Conservation (phyloP, 768 basidiomycete species). For the Russula sp. region DNA sequence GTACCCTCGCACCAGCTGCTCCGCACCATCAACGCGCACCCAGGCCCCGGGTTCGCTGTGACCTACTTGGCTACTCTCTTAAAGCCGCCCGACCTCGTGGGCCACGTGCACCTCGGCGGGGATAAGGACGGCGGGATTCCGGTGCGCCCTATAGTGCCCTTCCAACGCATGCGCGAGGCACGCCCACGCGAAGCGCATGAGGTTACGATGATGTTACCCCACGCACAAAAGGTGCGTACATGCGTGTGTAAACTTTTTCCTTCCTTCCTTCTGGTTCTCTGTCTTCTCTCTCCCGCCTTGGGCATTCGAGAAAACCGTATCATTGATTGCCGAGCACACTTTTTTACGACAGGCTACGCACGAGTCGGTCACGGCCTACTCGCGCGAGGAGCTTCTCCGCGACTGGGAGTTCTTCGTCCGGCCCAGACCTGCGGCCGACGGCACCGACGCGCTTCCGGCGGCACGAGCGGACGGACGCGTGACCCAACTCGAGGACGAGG, state of each 20-base stretch:
- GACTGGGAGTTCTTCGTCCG: constrained; percentile 66
- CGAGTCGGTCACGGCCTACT: constrained; percentile 35
- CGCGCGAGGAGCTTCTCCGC: constrained; percentile 48
- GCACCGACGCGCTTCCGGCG: constrained; percentile 29
- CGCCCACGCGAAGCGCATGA: constrained; percentile 67
- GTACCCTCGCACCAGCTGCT: constrained; percentile 86
- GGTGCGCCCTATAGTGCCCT: constrained; percentile 57
- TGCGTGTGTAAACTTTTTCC: neutral
- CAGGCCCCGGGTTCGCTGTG: constrained; percentile 49
- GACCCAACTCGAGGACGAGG: constrained; percentile 65
- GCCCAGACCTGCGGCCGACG: constrained; percentile 32
- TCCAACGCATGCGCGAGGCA: constrained; percentile 66
- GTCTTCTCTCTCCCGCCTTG: neutral
- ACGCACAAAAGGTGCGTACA: constrained; percentile 37
- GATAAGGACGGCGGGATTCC: constrained; percentile 50
- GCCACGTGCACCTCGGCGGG: constrained; percentile 57
- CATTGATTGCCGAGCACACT: neutral
- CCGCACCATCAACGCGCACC: constrained; percentile 71
- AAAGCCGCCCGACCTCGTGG: constrained; percentile 82
- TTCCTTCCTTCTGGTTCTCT: no score
- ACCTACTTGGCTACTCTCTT: constrained; percentile 73
- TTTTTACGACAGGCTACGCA: constrained; percentile 21
- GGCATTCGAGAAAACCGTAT: no score
- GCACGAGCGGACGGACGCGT: constrained; percentile 49
- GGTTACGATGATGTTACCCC: constrained; percentile 54